Conservation (phyloP, 345 rosid genomes). For the Carallia pectinifolia region DNA sequence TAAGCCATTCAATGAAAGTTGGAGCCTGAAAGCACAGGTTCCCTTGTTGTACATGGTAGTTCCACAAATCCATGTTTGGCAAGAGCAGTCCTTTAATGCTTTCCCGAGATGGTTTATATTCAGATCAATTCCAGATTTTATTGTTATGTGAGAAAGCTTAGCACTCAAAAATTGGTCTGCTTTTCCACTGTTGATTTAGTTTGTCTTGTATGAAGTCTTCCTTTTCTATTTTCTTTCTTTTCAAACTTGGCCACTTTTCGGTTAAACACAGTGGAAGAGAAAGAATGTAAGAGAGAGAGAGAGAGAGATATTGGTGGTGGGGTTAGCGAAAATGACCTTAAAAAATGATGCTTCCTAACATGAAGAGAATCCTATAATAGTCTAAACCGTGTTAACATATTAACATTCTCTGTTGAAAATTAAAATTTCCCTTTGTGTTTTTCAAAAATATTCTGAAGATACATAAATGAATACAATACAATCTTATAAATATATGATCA, state of each 20-base stretch:
- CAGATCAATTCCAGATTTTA: conserved; percentile 26
- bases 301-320: conserved; percentile 53
- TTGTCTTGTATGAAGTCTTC: conserved; percentile 44
- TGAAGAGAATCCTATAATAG: conserved; percentile 66
- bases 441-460: too few species aligned
- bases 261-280: conserved; percentile 5
- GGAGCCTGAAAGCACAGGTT: conserved; percentile 39
- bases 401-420: background rate
- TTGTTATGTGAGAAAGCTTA: conserved; percentile 37
- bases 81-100: conserved; percentile 14
- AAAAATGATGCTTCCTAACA: conserved; percentile 23
- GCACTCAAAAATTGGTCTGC: conserved; percentile 34
- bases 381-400: background rate
- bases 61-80: conserved; percentile 51
- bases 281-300: background rate
- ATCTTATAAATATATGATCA: too few species aligned
- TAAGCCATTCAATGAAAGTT: conserved; percentile 84
- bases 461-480: too few species aligned
- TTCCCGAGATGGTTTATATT: conserved; percentile 26
- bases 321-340: conserved; percentile 61
- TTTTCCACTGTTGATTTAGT: conserved; percentile 39
- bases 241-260: conserved; percentile 30
- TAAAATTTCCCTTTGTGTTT: too few species aligned
- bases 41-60: conserved; percentile 36
- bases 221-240: conserved; percentile 24